Evolutionary conservation across 2,329 filamentous ascomycete species (phyloP).

Genomic region (Penicillium hordei): DNA sequence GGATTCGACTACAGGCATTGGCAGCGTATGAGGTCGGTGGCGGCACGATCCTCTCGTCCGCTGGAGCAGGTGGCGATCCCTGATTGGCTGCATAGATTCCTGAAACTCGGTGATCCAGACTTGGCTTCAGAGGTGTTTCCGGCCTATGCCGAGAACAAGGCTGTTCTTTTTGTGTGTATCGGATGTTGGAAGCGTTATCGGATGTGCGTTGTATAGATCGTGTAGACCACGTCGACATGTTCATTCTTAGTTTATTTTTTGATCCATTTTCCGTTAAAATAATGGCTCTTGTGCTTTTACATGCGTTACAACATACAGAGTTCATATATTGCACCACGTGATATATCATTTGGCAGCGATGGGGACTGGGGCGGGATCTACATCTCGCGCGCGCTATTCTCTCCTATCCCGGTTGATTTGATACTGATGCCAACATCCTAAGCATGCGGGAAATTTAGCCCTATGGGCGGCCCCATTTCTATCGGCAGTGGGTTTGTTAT

Average conservation of each 20-base stretch:
- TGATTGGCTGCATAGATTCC: slow-evolving; percentile 25
- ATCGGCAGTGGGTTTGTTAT: slow-evolving; percentile 1
- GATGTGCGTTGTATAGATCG: not conserved
- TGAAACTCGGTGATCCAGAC: slow-evolving; percentile 34
- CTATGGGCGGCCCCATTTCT: slow-evolving; percentile 5
- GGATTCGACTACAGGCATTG: slow-evolving; percentile 14
- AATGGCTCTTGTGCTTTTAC: not conserved
- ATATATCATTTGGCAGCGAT: slow-evolving; percentile 15
- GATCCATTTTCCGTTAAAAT: not conserved
- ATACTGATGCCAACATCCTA: not conserved
- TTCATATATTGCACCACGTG: slow-evolving; percentile 4
- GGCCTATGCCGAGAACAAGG: slow-evolving; percentile 20
- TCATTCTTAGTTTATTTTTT: not conserved
- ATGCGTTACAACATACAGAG: not conserved
- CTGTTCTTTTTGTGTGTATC: not conserved
- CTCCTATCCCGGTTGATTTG: slow-evolving; percentile 4
- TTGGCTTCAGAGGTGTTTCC: slow-evolving; percentile 24
- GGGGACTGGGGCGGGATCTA: slow-evolving; percentile 12
- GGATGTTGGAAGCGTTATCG: slow-evolving; percentile 2
- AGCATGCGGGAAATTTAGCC: slow-evolving; percentile 2
- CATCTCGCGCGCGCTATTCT: slow-evolving; percentile 9
- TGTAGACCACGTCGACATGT: not conserved
- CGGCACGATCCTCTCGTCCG: slow-evolving; percentile 24
- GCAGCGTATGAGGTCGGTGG: slow-evolving; percentile 33
- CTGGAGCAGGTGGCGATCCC: slow-evolving; percentile 13